Evolutionary conservation across 2,329 filamentous ascomycete genomes (phyloP).

Genomic region (Fusarium compactum): DNA sequence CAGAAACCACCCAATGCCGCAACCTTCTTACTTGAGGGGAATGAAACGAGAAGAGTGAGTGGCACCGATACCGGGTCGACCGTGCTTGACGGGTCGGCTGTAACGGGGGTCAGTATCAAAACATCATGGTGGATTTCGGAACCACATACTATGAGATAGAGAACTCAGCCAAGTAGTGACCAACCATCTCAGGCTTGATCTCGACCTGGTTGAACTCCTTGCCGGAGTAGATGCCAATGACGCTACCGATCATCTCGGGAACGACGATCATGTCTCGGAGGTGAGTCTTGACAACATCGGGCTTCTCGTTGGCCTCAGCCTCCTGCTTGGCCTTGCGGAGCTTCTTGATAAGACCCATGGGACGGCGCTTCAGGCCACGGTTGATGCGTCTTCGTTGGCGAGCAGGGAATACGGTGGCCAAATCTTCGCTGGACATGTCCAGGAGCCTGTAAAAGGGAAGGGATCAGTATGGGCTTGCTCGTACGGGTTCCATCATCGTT

Average conservation of each 20-base stretch:
- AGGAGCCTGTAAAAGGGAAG: slow-evolving; percentile 78
- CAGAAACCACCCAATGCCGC: slow-evolving; percentile 65
- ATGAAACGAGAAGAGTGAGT: slow-evolving; percentile 99
- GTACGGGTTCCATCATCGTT: slow-evolving; percentile 12
- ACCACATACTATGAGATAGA: slow-evolving; percentile 97
- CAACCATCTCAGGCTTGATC: slow-evolving; percentile 99
- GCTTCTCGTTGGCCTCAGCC: slow-evolving; percentile 99
- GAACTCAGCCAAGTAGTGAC: slow-evolving; percentile 99
- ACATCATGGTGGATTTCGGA: background rate
- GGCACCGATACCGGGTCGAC: slow-evolving; percentile 99
- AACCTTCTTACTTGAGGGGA: slow-evolving; percentile 95
- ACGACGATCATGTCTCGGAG: slow-evolving; percentile 99
- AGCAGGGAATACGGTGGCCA: slow-evolving; percentile 58
- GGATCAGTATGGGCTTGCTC: slow-evolving; percentile 39
- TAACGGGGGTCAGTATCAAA: slow-evolving; percentile 60
- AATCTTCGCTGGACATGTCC: slow-evolving; percentile 61
- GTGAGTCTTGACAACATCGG: slow-evolving; percentile 98
- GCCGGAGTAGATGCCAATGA: slow-evolving; percentile 99
- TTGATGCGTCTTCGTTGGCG: slow-evolving; percentile 99
- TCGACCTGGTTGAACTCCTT: slow-evolving; percentile 99
- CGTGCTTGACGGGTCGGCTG: slow-evolving; percentile 99
- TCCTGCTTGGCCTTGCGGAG: slow-evolving; percentile 99
- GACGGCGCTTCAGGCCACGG: slow-evolving; percentile 99
- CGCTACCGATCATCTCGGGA: slow-evolving; percentile 99
- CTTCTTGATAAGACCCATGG: slow-evolving; percentile 99